These are phyloP conservation scores for Puccinia horiana DNA, from an alignment of 1,284 basidiomycete genomes.

Conservation along the genomic window DNA sequence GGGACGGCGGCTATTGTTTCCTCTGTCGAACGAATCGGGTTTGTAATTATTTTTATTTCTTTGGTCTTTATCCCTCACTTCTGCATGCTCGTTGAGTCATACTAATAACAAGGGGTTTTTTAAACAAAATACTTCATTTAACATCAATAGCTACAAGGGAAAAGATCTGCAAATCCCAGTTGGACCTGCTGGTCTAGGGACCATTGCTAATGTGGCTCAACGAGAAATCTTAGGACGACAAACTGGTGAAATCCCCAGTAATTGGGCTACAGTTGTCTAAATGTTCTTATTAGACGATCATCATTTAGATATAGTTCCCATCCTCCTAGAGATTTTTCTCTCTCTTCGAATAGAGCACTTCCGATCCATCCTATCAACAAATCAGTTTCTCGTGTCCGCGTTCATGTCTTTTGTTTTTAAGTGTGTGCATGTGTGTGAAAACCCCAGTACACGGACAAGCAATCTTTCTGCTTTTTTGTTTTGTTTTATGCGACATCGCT, in stretches of 20 bases:
- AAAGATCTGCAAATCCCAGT: slow-evolving; percentile 81
- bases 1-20: slow-evolving; percentile 76
- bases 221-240: slow-evolving; percentile 85
- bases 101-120: not conserved
- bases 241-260: slow-evolving; percentile 76
- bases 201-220: slow-evolving; percentile 77
- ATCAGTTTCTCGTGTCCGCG: too few relatives aligned
- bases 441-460: too few relatives aligned
- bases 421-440: too few relatives aligned
- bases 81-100: not conserved
- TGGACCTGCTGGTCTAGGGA: slow-evolving; percentile 82
- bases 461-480: too few relatives aligned
- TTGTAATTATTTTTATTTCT: not conserved
- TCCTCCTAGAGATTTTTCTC: not conserved
- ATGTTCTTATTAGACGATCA: not conserved
- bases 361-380: too few relatives aligned
- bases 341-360: not conserved
- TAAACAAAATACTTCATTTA: not conserved
- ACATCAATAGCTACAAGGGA: slow-evolving; percentile 67
- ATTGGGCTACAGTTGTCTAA: slow-evolving; percentile 65
- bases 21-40: slow-evolving; percentile 33
- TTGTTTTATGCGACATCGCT: too few relatives aligned
- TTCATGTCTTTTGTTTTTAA: too few relatives aligned
- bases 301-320: not conserved
- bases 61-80: not conserved